phyloP scores from a whole-genome alignment of 352 stramenopile species.

The Phytophthora fragariae region DNA sequence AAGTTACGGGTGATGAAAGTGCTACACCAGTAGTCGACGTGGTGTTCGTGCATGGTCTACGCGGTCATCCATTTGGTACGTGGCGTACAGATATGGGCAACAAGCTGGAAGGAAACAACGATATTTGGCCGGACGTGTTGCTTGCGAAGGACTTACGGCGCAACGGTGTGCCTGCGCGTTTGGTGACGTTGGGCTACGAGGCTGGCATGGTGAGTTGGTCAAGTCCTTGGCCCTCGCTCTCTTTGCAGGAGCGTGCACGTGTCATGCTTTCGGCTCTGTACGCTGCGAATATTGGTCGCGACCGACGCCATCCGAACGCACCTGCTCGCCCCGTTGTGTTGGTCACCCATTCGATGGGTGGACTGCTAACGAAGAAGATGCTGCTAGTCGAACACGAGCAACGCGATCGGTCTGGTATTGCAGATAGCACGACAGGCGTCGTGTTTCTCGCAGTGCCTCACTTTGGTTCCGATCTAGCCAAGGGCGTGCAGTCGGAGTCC shows the following conservation, averaged over 20 bases:
- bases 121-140: conserved; percentile 82
- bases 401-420: conserved; percentile 34
- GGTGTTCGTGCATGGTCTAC: conserved; percentile 87
- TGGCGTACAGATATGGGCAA: conserved; percentile 84
- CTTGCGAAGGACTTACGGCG: conserved; percentile 64
- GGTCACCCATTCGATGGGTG: conserved; percentile 90
- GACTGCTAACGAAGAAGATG: conserved; percentile 89
- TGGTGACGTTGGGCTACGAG: conserved; percentile 85
- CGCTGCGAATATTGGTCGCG: conserved; percentile 66
- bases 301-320: conserved; percentile 14
- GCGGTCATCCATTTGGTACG: conserved; percentile 82
- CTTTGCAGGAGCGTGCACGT: conserved; percentile 70
- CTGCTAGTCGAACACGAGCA: conserved; percentile 59
- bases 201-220: conserved; percentile 88
- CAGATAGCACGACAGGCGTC: conserved; percentile 58
- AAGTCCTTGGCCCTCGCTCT: conserved; percentile 86
- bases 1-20: conserved; percentile 8
- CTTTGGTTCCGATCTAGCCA: conserved; percentile 82
- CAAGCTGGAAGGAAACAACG: conserved; percentile 57
- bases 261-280: conserved; percentile 81
- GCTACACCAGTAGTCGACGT: conserved; percentile 56
- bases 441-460: conserved; percentile 88
- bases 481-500: conserved; percentile 68
- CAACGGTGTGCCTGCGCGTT: conserved; percentile 50
- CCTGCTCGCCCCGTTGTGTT: conserved; percentile 72